Percentiles rank a stretch among this genome's conserved stretches.
Evolutionary conservation across 192 early-diverging fungal species (phyloP).

Genomic region (Coemansia sp.): DNA sequence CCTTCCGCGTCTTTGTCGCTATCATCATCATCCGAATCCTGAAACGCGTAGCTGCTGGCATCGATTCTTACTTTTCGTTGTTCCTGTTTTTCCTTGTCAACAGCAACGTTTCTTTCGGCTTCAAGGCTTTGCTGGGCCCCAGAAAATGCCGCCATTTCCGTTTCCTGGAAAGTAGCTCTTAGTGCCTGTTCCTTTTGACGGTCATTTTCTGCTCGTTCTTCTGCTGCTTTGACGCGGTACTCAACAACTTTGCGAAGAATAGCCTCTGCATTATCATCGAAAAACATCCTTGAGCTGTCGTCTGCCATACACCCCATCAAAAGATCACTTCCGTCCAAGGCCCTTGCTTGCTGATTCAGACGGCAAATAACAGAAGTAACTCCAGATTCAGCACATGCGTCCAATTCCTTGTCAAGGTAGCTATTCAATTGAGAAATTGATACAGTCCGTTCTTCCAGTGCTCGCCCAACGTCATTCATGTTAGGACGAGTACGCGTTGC

Average conservation of each 20-base stretch:
- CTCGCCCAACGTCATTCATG: constrained; percentile 53
- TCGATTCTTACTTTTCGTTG: constrained; percentile 4
- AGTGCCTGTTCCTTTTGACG: constrained; percentile 15
- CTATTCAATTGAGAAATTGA: constrained; percentile 33
- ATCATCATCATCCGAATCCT: neutral
- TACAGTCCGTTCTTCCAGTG: constrained; percentile 42
- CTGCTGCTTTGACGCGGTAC: constrained; percentile 14
- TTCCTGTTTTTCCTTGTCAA: neutral
- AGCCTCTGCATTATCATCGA: constrained; percentile 33
- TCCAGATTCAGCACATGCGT: constrained; percentile 8
- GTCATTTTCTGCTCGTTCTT: constrained; percentile 5
- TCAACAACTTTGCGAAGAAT: constrained; percentile 34
- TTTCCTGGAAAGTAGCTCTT: neutral
- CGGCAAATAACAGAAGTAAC: constrained; percentile 15
- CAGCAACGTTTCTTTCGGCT: neutral
- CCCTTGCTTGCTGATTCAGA: constrained; percentile 16
- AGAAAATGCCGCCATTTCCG: neutral
- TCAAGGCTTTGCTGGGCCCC: neutral
- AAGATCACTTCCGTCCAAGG: neutral
- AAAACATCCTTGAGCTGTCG: constrained; percentile 22
- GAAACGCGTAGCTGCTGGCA: neutral
- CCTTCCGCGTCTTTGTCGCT: constrained; percentile 15
- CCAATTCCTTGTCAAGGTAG: constrained; percentile 25
- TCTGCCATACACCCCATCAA: neutral
- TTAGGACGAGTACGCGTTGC: constrained; percentile 54